Conservation (phyloP, 2,329 filamentous ascomycete species). For the Colletotrichum spinosum region DNA sequence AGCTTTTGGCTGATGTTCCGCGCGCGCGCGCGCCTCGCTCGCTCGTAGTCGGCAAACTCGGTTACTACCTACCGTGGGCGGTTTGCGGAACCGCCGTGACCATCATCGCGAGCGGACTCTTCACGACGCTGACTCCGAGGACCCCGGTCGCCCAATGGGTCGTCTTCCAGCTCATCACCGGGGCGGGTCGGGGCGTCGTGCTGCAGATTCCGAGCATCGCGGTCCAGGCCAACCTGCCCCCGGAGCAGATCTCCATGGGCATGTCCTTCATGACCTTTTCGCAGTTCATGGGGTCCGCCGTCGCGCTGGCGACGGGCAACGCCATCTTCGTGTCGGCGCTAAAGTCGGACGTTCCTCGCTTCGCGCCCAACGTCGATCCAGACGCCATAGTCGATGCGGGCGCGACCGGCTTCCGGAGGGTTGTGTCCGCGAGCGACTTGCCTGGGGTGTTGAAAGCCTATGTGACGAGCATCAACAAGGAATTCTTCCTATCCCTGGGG, state of each 20-base stretch:
- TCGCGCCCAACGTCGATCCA: slow-evolving; percentile 40
- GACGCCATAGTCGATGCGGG: slow-evolving; percentile 53
- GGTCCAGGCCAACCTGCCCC: slow-evolving; percentile 40
- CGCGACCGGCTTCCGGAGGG: slow-evolving; percentile 51
- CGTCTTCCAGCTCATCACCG: slow-evolving; percentile 37
- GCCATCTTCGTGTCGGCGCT: slow-evolving; percentile 40
- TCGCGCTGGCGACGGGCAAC: slow-evolving; percentile 42
- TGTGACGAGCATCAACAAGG: slow-evolving; percentile 45
- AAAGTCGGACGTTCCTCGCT: slow-evolving; percentile 2
- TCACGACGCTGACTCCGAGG: slow-evolving; percentile 33
- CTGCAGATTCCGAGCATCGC: slow-evolving; percentile 45
- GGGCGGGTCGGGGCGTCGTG: slow-evolving; percentile 34
- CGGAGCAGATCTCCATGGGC: slow-evolving; percentile 41
- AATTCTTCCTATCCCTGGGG: slow-evolving; percentile 47
- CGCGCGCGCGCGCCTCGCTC: background rate
- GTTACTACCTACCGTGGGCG: slow-evolving; percentile 38
- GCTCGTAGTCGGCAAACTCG: slow-evolving; percentile 30
- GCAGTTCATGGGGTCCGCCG: slow-evolving; percentile 41
- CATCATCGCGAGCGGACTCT: slow-evolving; percentile 34
- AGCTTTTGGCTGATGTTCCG: background rate
- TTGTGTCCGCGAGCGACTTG: slow-evolving; percentile 47
- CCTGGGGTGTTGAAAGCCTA: slow-evolving; percentile 54
- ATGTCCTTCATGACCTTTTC: slow-evolving; percentile 42
- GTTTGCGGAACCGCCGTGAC: slow-evolving; percentile 27
- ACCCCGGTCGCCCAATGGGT: slow-evolving; percentile 35